phyloP scores from a whole-genome alignment of 345 rosid genomes.

The Clarkia xantiana region DNA sequence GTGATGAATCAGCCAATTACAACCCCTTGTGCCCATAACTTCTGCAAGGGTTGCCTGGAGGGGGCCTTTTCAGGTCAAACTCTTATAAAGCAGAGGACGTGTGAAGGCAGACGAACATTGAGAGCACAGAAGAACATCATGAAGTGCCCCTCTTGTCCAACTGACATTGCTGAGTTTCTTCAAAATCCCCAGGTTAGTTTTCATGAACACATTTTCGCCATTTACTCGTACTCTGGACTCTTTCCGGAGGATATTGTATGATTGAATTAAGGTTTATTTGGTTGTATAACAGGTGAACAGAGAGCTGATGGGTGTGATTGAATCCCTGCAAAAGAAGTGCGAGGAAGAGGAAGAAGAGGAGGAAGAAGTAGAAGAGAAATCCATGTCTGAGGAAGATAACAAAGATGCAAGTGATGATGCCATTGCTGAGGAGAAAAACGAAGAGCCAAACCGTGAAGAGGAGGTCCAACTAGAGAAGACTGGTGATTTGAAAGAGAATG shows the following conservation, averaged over 20 bases:
- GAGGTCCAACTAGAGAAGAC: conserved; percentile 1
- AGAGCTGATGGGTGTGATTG: conserved; percentile 45
- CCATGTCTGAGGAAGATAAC: conserved; percentile 11
- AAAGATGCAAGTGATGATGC: conserved; percentile 6
- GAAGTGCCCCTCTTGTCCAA: conserved; percentile 50
- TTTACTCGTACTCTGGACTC: too few relatives aligned
- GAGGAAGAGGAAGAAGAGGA: conserved; percentile 15
- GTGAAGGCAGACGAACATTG: conserved; percentile 32
- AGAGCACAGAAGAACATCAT: conserved; percentile 38
- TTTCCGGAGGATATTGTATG: too few relatives aligned
- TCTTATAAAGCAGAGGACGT: conserved; percentile 28
- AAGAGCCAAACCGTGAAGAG: neutral
- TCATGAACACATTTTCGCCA: neutral
- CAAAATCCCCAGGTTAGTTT: conserved; percentile 38
- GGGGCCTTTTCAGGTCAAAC: conserved; percentile 30
- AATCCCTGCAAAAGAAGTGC: conserved; percentile 18
- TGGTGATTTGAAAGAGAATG: neutral
- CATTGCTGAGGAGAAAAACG: conserved; percentile 7
- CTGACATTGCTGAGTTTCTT: conserved; percentile 45
- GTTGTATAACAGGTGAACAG: conserved; percentile 47
- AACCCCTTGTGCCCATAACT: conserved; percentile 59
- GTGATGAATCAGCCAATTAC: conserved; percentile 54
- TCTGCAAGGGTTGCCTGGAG: conserved; percentile 52
- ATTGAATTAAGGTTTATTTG: neutral
- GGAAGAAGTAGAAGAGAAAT: conserved; percentile 13